These are phyloP conservation scores for Coemansia sp. DNA, from an alignment of 371 early-diverging fungal genomes.

Conservation along the genomic window DNA sequence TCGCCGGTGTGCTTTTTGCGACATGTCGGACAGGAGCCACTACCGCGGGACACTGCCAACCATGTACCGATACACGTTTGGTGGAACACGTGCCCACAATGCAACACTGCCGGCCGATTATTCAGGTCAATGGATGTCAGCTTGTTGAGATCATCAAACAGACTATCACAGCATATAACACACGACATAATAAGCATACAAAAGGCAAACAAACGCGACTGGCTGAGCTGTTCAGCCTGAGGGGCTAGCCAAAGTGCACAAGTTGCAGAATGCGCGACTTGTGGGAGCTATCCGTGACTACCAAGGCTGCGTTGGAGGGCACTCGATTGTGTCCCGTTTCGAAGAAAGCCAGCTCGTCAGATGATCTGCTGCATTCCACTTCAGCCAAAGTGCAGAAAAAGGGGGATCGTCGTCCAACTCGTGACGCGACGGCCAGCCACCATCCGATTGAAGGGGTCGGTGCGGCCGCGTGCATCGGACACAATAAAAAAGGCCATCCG, in stretches of 20 bases:
- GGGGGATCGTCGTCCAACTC: too few species aligned
- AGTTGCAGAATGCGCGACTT: too few species aligned
- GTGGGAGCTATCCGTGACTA: too few species aligned
- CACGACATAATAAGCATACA: slow-evolving; percentile 33
- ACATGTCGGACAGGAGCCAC: slow-evolving; percentile 38
- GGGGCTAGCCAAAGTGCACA: neutral
- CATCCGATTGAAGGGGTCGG: too few species aligned
- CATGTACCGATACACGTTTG: slow-evolving; percentile 38
- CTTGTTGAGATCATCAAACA: slow-evolving; percentile 8
- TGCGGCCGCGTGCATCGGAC: too few species aligned
- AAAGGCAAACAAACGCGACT: slow-evolving; percentile 1
- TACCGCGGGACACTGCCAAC: slow-evolving; percentile 14
- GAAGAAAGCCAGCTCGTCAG: too few species aligned
- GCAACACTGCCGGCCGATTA: slow-evolving; percentile 27
- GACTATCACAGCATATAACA: slow-evolving; percentile 40
- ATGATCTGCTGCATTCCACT: too few species aligned
- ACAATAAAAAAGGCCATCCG: too few species aligned
- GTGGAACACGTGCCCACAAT: slow-evolving; percentile 46
- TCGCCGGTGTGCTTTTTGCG: slow-evolving; percentile 24
- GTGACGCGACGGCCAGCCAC: too few species aligned
- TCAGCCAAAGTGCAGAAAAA: too few species aligned
- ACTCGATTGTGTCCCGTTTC: too few species aligned
- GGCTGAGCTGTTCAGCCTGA: neutral
- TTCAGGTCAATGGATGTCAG: slow-evolving; percentile 14
- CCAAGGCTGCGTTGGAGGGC: too few species aligned